Evolutionary conservation across 2,329 filamentous ascomycete species (phyloP).

Genomic region (Coniella vitis): DNA sequence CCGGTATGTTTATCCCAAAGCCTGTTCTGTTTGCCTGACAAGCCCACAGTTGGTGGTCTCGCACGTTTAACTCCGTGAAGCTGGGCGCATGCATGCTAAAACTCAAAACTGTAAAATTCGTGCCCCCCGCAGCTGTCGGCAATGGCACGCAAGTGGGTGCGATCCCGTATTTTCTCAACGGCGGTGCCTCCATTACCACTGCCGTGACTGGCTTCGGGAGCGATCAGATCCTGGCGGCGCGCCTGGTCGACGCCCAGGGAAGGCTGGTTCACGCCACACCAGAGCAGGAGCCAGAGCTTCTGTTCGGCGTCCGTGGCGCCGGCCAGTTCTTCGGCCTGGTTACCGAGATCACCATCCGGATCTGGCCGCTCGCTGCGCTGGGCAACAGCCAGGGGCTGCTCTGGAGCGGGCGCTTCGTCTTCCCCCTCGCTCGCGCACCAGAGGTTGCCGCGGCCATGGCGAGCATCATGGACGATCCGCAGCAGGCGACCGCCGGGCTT

Average conservation of each 20-base stretch:
- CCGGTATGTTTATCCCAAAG: slow-evolving; percentile 10
- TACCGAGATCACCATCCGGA: slow-evolving; percentile 23
- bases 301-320: slow-evolving; percentile 28
- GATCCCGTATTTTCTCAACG: slow-evolving; percentile 21
- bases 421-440: slow-evolving; percentile 21
- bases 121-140: slow-evolving; percentile 18
- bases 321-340: slow-evolving; percentile 29
- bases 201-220: slow-evolving; percentile 20
- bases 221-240: slow-evolving; percentile 22
- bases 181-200: slow-evolving; percentile 14
- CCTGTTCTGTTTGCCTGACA: background rate
- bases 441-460: slow-evolving; percentile 23
- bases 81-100: too few species aligned
- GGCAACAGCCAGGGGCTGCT: slow-evolving; percentile 19
- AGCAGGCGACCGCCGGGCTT: slow-evolving; percentile 20
- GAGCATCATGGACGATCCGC: slow-evolving; percentile 14
- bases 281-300: slow-evolving; percentile 22
- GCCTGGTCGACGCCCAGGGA: slow-evolving; percentile 25
- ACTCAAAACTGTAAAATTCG: too few species aligned
- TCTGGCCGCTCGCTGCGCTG: slow-evolving; percentile 19
- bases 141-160: slow-evolving; percentile 26
- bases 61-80: too few species aligned
- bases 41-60: slow-evolving; percentile 8
- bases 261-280: slow-evolving; percentile 21
- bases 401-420: slow-evolving; percentile 25